These are phyloP conservation scores for Metrosideros polymorpha DNA, from an alignment of 441 rosid genomes.

Conservation along the genomic window DNA sequence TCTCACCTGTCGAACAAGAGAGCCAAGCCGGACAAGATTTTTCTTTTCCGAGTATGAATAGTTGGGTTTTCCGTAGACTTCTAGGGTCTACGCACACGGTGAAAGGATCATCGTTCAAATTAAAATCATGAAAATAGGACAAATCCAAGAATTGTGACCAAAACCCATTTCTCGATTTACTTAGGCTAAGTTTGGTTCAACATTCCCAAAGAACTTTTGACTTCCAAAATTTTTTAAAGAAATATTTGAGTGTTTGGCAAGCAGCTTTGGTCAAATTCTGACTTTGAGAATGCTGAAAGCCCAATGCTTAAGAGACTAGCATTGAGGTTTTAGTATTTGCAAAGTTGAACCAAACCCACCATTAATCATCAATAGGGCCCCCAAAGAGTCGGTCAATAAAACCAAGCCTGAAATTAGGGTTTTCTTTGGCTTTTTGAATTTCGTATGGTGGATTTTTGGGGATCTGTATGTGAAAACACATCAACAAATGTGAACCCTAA, in stretches of 20 bases:
- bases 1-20: neutral
- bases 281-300: no score
- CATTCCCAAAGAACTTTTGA: no score
- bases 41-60: neutral
- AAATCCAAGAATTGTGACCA: neutral
- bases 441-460: neutral
- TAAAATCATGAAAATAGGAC: neutral
- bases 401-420: neutral
- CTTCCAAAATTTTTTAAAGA: no score
- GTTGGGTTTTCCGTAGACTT: neutral
- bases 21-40: neutral
- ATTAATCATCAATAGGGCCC: neutral
- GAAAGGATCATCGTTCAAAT: neutral
- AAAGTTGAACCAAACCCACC: no score
- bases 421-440: neutral
- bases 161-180: neutral
- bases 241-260: no score
- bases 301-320: no score
- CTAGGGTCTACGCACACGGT: neutral
- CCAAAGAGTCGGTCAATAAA: neutral
- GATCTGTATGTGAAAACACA: neutral
- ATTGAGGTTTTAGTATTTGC: no score
- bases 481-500: neutral
- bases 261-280: no score
- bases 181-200: no score